Base-by-base conservation (phyloP, 768 basidiomycete genomes). In the Naganishia vishniacii region DNA sequence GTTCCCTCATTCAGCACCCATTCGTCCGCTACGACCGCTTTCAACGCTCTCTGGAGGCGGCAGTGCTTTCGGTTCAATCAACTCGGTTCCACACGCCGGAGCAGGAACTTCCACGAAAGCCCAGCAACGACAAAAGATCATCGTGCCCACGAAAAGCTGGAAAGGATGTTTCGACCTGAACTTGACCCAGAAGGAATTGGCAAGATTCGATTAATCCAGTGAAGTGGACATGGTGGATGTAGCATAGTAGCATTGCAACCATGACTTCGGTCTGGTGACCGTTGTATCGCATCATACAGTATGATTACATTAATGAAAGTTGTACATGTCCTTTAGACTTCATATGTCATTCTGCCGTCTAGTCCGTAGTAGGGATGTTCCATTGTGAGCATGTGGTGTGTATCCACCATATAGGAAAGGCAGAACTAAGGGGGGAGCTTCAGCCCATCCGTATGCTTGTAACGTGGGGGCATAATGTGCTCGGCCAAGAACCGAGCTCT, bases 81-180 rank as follows among this genome's bases (percentile, higher is more conserved):
- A 41, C 13, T 56, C 53, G 20, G 53, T 56, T 16, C 47, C 45
- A 15, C 61, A 62, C 34, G 47, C 61, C 15, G 37, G 45, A 13
- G 47, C 44, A 48, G 47, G 20, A 61, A 31, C 59, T 1, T 26
- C 41, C 11, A 34, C 23, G 29, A 26, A 20, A 26, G 44, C 61
- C n/a, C 45, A 8, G 46, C 45, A 60, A 25, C 26, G 61, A 37
- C 45, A 62, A n/a, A 62, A 62, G 32, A 62, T 62, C 32, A 62
- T 62, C 18, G 61, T 62, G n/a, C 61, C 61, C 11, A 32, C 37
- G 23, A 40, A 46, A 32, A 48, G 61, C 25, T 62, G 61, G 61
- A 62, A 62, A 48, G 61, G 29, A 41, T 62, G 61, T 34, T 62
- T 62, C 28, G 61, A 62, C 23, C 31, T 62, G 61, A 48, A 48